These are phyloP conservation scores for Extremus antarcticus DNA, from an alignment of 495 filamentous ascomycete species.

Conservation along the genomic window DNA sequence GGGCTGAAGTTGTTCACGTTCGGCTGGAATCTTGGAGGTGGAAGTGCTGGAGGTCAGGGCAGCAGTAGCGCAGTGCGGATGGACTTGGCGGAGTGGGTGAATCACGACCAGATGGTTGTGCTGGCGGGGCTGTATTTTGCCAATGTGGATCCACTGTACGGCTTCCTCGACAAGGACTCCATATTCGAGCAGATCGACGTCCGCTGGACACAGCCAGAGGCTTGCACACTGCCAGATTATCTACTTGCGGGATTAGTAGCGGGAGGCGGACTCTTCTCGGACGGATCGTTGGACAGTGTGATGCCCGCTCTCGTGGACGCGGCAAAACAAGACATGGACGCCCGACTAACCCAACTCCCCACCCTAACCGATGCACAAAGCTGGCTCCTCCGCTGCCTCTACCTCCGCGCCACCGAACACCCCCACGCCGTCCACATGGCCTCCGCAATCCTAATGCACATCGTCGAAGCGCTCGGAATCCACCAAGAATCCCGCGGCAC, in stretches of 20 bases:
- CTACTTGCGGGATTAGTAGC: constrained; percentile 11
- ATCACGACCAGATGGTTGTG: constrained; percentile 6
- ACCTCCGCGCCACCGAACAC: constrained; percentile 41
- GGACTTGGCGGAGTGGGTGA: not conserved
- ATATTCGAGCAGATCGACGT: constrained; percentile 10
- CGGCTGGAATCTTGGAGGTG: constrained; percentile 16
- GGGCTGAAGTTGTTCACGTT: constrained; percentile 19
- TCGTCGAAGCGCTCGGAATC: constrained; percentile 40
- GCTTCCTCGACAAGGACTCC: constrained; percentile 33
- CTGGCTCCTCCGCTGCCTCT: constrained; percentile 43
- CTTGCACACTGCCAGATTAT: constrained; percentile 12
- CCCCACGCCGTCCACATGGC: constrained; percentile 47
- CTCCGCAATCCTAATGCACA: constrained; percentile 43
- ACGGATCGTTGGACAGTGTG: not conserved
- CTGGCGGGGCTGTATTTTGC: constrained; percentile 35
- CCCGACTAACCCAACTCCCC: constrained; percentile 22
- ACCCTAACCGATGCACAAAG: constrained; percentile 33
- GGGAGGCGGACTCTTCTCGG: constrained; percentile 6
- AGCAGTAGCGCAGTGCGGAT: constrained; percentile 1
- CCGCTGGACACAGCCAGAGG: constrained; percentile 9
- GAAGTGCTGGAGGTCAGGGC: not conserved
- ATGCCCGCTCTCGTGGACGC: constrained; percentile 30
- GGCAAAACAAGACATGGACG: constrained; percentile 38
- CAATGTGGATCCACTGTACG: constrained; percentile 39
- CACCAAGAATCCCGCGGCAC: constrained; percentile 29